Base-by-base conservation (phyloP, 805 yeast species). In the Starmerella gropengiesseri region DNA sequence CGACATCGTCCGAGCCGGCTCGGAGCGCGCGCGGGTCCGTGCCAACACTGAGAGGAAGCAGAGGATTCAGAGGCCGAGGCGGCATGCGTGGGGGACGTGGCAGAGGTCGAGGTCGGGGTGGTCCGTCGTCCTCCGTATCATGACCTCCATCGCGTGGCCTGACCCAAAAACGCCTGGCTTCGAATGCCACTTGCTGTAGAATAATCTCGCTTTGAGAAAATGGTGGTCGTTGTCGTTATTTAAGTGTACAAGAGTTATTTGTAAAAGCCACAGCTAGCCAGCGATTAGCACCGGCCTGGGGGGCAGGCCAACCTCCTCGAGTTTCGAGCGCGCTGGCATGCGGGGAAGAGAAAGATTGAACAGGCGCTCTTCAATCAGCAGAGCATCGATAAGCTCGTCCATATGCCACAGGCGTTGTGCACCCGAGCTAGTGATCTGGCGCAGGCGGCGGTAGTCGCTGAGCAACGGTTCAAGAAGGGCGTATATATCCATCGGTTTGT, bases 331-430 rank as follows among this genome's bases (percentile, higher is more conserved):
- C 16, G 56, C 52, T 2, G 67, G 57, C 56, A 85, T 48, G 50
- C 84, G 49, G 0, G 95, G 94, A 37, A 89, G 56, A 2, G 82
- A 74, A 40, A 86, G 63, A 37, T 83, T 95, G 51, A 81, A 72
- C 17, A 81, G 78, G 46, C 84, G 68, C 29, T 72, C 74, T 27
- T 70, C 65, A 1, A 56, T 64, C 20, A 80, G 58, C 36, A 89
- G 57, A 31, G 63, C 61, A 53, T 89, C 95, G 0, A 76, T 71
- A 55, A 78, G 72, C 55, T 78, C 89, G 59, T 89, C 97, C 63
- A 89, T 68, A 54, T 75, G 70, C 5, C 65, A 62, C 41, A 75
- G 59, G 11, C 5, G 7, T 26, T 57, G 63, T 52, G 68, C 61
- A 8, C 66, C 61, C 39, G 58, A 62, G 14, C 51, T 49, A n/a